Base-by-base conservation (phyloP, 768 basidiomycete species). In the Amanita phalloides region DNA sequence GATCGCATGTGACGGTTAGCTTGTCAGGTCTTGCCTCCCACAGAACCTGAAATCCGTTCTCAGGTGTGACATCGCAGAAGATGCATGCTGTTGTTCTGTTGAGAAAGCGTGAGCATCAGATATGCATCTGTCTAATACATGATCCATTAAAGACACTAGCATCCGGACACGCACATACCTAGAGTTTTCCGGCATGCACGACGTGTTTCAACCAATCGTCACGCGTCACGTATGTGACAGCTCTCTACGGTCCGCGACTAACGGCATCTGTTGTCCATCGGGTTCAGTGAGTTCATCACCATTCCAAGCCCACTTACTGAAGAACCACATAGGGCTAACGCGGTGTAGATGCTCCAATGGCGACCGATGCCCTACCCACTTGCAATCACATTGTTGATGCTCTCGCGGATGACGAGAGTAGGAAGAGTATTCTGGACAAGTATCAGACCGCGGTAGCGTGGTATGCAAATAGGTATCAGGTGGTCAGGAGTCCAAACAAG, bases 391-490 rank as follows among this genome's bases (percentile, higher is more conserved):
- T 51, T 10, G 28, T 23, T 26, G 49, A 51, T 23, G 33, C 42
- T 8, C 42, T 51, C 13, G 41, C 49, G 2, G 42, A 51, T 8
- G 49, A 44, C 17, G 42, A 33, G 28, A 39, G 20, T 7, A 44
- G 33, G 45, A 60, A 64, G 14, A 56, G 56, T 1, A 49, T 76
- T n/a, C 51, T 78, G 38, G 63, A 42, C 53, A 81, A 75, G 60
- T 86, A 77, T 62, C 75, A 70, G 55, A 68, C 69, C 1, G 75
- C 78, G 8, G 66, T 81, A 14, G 65, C 69, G 1, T 86, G 84
- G 84, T 70, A 74, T 49, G 69, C 74, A 2, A 66, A 67, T 32
- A 68, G 75, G 7, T 61, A 66, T 0, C 73, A 81, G 45, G 68
- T 70, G n/a, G 66, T 71, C 0, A 66, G 66, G 39, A 70, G 76